Evolutionary conservation across 2,329 filamentous ascomycete species (phyloP), one percentile per base, ranked within the genome.

Genomic region (Pseudohalonectria lignicola): DNA sequence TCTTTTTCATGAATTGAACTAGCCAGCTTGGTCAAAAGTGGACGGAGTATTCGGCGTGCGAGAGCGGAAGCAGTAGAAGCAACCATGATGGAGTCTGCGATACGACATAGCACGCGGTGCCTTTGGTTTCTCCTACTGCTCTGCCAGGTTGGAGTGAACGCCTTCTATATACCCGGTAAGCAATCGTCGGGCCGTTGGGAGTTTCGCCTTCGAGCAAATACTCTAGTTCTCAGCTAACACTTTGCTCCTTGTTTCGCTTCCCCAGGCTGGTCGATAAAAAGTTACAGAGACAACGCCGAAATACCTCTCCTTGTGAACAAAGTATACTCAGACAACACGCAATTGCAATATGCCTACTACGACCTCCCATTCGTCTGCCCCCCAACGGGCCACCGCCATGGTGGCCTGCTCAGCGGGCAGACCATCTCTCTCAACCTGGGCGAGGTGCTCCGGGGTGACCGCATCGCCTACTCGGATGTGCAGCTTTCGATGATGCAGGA

Each of bases 261-360:
- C 20, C 35, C 46, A 70, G 86, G 86, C 47, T 92, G 83, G 70
- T 93, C 86, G 5, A 78, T 88, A 53, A 82, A 79, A 53, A 86
- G 76, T 52, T 93, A 93, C 56, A 71, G 70, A 47, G 75, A 87
- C 45, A 74, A 76, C 55, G 82, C 93, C 49, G 67, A 76, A 10
- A 82, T 94, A 29, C 86, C 86, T 1, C 68, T 94, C n/a, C 77
- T 90, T 40, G 83, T 92, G 46, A 94, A 94, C 65, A 94, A 94
- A 59, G 79, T 88, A 50, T 93, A 88, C 60, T 93, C 86, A 39
- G 86, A 93, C 60, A 79, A 84, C 51, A 92, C 84, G 7, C 82
- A 92, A 56, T 66, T 94, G n/a, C 86, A 93, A 57, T 93, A 87
- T 73, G 86, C 86, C 48, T 94, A 90, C 64, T 84, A 82, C 56